A percentile compares a stretch with the other conserved stretches of the same genome.
phyloP scores from a whole-genome alignment of 148 eudicot species.

The Spergularia marina region DNA sequence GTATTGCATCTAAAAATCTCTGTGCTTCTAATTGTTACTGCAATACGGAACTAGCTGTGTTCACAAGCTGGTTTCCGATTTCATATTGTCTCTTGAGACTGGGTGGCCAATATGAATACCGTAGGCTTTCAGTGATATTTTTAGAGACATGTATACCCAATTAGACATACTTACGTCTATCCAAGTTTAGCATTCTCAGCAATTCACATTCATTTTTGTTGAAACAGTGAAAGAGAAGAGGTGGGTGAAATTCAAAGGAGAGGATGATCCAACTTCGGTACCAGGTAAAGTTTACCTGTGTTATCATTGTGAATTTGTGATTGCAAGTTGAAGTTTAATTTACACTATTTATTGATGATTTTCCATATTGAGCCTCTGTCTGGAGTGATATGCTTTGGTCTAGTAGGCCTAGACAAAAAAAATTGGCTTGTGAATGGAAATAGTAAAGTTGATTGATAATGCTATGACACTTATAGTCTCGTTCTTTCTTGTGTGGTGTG shows the following conservation, averaged over 20 bases:
- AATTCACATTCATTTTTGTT: constrained; percentile 13
- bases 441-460: neutral
- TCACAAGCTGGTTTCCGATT: too few species aligned
- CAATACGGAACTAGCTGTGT: too few species aligned
- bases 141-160: neutral
- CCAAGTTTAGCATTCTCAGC: neutral
- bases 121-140: neutral
- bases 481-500: constrained; percentile 7
- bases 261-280: constrained; percentile 80
- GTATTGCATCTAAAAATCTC: too few species aligned
- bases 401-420: neutral
- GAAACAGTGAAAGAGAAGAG: constrained; percentile 87
- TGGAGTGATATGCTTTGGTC: neutral
- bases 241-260: constrained; percentile 82
- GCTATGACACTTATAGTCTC: neutral
- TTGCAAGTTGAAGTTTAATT: neutral
- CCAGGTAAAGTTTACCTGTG: constrained; percentile 53
- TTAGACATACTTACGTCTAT: neutral
- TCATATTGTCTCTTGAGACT: too few species aligned
- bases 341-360: neutral
- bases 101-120: neutral
- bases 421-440: neutral
- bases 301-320: constrained; percentile 7
- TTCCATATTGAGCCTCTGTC: neutral
- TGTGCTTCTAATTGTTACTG: too few species aligned